Conservation (phyloP, 108 stramenopile genomes). For the Poteriospumella lacustris region DNA sequence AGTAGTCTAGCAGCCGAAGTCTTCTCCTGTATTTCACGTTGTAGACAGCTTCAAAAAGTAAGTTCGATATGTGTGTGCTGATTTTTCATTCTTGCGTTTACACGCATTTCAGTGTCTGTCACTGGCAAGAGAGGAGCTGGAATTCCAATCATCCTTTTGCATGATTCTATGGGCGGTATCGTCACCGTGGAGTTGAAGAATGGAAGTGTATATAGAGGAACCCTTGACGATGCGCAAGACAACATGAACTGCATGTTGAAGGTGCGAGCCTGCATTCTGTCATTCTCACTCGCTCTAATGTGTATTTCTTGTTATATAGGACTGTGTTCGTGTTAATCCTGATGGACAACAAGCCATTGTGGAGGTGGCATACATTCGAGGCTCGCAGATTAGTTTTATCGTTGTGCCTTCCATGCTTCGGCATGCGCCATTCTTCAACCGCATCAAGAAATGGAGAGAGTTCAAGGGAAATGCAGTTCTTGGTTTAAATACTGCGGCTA, state of each 20-base stretch:
- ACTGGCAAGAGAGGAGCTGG: conserved; percentile 53
- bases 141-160: conserved; percentile 58
- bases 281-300: too few relatives aligned
- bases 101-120: conserved; percentile 40
- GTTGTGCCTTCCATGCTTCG: conserved; percentile 54
- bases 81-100: too few relatives aligned
- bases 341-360: conserved; percentile 36
- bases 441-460: conserved; percentile 47
- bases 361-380: conserved; percentile 53
- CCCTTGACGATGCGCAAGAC: conserved; percentile 55
- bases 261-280: conserved; percentile 24
- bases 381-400: conserved; percentile 47
- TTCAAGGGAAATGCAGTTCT: conserved; percentile 39
- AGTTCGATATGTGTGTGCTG: too few relatives aligned
- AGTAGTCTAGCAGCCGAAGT: too few relatives aligned
- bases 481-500: background rate
- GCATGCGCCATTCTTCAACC: conserved; percentile 57
- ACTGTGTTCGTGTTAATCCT: conserved; percentile 42
- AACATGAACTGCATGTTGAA: conserved; percentile 56
- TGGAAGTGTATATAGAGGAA: conserved; percentile 50
- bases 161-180: conserved; percentile 58
- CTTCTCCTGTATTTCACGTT: too few relatives aligned
- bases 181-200: conserved; percentile 55
- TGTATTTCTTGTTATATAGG: conserved; percentile 9
- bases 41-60: too few relatives aligned